Percentiles rank a stretch among this genome's conserved stretches.
phyloP scores from a whole-genome alignment of 2,329 filamentous ascomycete species.

The Simplicillium aogashimaense region DNA sequence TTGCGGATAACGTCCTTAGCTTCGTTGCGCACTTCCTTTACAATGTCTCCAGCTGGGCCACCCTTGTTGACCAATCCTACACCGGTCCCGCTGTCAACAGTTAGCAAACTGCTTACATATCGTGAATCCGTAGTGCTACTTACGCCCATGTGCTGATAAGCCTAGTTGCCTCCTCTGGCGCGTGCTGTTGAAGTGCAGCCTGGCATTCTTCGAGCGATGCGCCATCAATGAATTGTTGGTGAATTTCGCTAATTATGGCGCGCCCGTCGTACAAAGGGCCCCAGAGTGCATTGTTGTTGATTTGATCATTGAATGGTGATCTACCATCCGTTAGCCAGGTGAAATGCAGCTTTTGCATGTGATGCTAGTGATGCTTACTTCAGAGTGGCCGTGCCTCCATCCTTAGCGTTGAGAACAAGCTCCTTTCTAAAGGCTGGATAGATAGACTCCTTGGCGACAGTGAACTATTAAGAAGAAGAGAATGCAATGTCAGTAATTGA shows the following conservation, averaged over 20 bases:
- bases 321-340: slow-evolving; percentile 8
- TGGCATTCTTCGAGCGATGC: slow-evolving; percentile 31
- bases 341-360: neutral
- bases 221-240: slow-evolving; percentile 27
- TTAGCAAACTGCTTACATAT: slow-evolving; percentile 5
- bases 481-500: neutral
- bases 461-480: slow-evolving; percentile 22
- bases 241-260: slow-evolving; percentile 27
- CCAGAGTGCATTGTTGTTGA: slow-evolving; percentile 28
- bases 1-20: slow-evolving; percentile 22
- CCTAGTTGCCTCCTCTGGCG: slow-evolving; percentile 20
- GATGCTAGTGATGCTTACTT: slow-evolving; percentile 24
- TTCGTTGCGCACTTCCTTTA: slow-evolving; percentile 27
- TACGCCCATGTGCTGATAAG: slow-evolving; percentile 27
- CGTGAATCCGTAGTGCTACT: slow-evolving; percentile 10
- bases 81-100: slow-evolving; percentile 25
- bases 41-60: slow-evolving; percentile 31
- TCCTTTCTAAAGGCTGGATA: slow-evolving; percentile 29
- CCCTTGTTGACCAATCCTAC: slow-evolving; percentile 33
- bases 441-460: slow-evolving; percentile 31
- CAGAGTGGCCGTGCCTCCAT: slow-evolving; percentile 33
- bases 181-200: slow-evolving; percentile 23
- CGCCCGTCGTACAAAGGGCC: slow-evolving; percentile 32
- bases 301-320: slow-evolving; percentile 30
- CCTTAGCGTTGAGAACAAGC: slow-evolving; percentile 26